A percentile compares a stretch with the other conserved stretches of the same genome.
phyloP scores from a whole-genome alignment of 495 filamentous ascomycete genomes.

The Penicillium ochrochloron region DNA sequence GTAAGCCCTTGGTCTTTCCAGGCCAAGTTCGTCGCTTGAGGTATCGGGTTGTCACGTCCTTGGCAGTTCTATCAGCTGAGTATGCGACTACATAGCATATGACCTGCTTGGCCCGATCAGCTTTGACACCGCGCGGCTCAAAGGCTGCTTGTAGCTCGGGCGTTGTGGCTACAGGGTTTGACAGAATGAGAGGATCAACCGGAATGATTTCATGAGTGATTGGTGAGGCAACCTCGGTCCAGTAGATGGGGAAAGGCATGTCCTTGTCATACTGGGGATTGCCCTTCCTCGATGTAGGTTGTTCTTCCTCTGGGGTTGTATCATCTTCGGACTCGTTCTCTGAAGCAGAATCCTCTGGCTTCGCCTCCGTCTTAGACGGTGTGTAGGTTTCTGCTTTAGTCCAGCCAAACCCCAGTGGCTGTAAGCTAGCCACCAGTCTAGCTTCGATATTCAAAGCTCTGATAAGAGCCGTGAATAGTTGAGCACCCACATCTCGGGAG shows the following conservation, averaged over 20 bases:
- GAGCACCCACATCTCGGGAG: conserved; percentile 84
- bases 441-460: conserved; percentile 81
- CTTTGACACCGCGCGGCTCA: conserved; percentile 79
- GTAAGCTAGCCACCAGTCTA: conserved; percentile 79
- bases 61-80: conserved; percentile 84
- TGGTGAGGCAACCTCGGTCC: conserved; percentile 87
- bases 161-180: conserved; percentile 67
- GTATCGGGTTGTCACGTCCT: conserved; percentile 94
- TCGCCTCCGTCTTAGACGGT: conserved; percentile 49
- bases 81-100: conserved; percentile 91
- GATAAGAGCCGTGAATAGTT: conserved; percentile 90
- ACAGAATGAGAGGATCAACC: conserved; percentile 74
- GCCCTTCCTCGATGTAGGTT: conserved; percentile 12
- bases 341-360: conserved; percentile 22
- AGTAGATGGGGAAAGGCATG: conserved; percentile 85
- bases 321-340: conserved; percentile 26
- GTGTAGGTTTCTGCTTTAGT: conserved; percentile 72
- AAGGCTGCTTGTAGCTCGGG: conserved; percentile 74
- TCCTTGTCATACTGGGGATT: conserved; percentile 61
- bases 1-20: conserved; percentile 86
- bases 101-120: conserved; percentile 84
- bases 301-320: conserved; percentile 14
- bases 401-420: conserved; percentile 90
- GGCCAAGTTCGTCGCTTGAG: conserved; percentile 83
- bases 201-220: conserved; percentile 76